A percentile compares a stretch with the other conserved stretches of the same genome.
Conservation (phyloP, 2,329 filamentous ascomycete genomes). For the Tolypocladium pustulatum region DNA sequence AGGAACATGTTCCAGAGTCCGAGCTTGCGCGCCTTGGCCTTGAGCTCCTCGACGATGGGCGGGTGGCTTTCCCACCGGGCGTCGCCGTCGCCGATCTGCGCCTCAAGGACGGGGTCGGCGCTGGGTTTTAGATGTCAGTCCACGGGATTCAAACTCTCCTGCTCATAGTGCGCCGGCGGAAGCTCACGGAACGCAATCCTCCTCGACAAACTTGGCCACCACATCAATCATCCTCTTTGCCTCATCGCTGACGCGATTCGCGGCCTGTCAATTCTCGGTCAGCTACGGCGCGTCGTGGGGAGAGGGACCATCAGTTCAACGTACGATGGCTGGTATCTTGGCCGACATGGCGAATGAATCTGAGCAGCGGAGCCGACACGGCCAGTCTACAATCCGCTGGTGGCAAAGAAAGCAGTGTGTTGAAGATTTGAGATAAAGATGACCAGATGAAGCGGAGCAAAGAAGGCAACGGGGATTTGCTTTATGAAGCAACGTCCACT, state of each 20-base stretch:
- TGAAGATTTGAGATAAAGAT: not conserved
- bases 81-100: constrained; percentile 68
- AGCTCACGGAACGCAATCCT: constrained; percentile 74
- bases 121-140: constrained; percentile 23
- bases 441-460: not conserved
- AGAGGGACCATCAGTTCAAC: constrained; percentile 1
- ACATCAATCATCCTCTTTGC: constrained; percentile 77
- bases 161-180: not conserved
- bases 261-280: constrained; percentile 22
- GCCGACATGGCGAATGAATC: constrained; percentile 15
- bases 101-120: constrained; percentile 69
- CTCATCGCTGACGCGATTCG: constrained; percentile 63
- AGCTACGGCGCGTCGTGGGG: not conserved
- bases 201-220: constrained; percentile 92
- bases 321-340: constrained; percentile 22
- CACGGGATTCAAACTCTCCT: not conserved
- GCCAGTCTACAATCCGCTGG: not conserved
- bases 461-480: not conserved
- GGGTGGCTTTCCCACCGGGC: constrained; percentile 75
- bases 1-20: constrained; percentile 99
- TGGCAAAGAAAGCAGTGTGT: not conserved
- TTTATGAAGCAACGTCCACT: not conserved
- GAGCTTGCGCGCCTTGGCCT: constrained; percentile 68
- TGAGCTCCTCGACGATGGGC: constrained; percentile 76
- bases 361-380: not conserved